phyloP scores from a whole-genome alignment of 495 filamentous ascomycete species.

The Annulohypoxylon bovei region DNA sequence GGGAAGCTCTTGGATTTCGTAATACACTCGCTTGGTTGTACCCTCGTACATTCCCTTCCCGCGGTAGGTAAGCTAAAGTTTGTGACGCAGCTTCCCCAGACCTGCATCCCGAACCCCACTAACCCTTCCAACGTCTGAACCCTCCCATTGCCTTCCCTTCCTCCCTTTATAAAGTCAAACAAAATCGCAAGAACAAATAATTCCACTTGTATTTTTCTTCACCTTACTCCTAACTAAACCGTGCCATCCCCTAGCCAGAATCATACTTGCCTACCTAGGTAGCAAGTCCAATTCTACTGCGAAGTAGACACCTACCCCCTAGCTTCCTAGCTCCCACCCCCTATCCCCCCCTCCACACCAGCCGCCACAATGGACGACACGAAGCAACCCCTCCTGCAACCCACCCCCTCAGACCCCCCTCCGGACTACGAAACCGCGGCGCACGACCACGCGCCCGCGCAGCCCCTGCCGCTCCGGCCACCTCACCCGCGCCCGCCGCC shows the following conservation, averaged over 20 bases:
- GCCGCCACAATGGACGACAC: conserved; percentile 41
- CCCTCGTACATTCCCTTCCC: neutral
- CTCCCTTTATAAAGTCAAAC: neutral
- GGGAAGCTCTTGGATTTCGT: conserved; percentile 2
- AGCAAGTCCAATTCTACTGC: neutral
- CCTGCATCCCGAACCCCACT: conserved; percentile 31
- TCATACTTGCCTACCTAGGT: neutral
- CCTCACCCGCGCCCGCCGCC: conserved; percentile 54
- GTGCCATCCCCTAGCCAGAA: too few relatives aligned
- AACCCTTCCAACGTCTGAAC: neutral
- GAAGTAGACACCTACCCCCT: neutral
- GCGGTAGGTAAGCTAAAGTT: neutral
- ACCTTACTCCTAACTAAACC: neutral
- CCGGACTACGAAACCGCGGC: conserved; percentile 58
- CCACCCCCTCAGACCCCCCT: conserved; percentile 51
- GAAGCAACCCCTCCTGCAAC: conserved; percentile 31
- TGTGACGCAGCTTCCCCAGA: conserved; percentile 34
- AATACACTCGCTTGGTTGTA: neutral
- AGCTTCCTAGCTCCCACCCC: neutral
- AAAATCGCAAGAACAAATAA: neutral
- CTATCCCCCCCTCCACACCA: neutral
- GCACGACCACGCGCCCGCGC: conserved; percentile 44
- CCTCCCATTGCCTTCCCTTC: neutral
- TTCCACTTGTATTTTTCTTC: neutral
- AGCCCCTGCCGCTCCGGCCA: conserved; percentile 24